A percentile compares a stretch with the other conserved stretches of the same genome.
Conservation (phyloP, 495 filamentous ascomycete species). For the Talaromyces proteolyticus region DNA sequence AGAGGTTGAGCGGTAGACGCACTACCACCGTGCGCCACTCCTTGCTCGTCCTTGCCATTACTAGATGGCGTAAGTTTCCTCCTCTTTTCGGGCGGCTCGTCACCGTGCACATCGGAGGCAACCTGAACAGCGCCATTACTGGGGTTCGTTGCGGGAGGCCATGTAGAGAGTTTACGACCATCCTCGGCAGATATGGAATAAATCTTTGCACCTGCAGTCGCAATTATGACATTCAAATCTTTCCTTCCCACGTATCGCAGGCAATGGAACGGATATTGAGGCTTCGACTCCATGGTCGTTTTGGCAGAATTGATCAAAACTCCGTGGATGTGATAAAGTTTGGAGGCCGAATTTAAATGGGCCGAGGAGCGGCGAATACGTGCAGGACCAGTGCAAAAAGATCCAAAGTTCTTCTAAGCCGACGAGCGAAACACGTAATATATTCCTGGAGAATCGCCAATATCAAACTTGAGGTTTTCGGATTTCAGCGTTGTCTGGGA, state of each 20-base stretch:
- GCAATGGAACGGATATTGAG: constrained; percentile 49
- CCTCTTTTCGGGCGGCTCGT: constrained; percentile 45
- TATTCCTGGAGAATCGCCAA: too few relatives aligned
- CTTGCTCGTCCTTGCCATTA: constrained; percentile 15
- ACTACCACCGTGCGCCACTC: constrained; percentile 9
- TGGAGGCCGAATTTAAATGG: too few relatives aligned
- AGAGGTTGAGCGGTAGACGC: constrained; percentile 14
- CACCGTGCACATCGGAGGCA: constrained; percentile 15
- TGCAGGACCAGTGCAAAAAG: too few relatives aligned
- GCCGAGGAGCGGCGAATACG: too few relatives aligned
- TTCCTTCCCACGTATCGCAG: constrained; percentile 36
- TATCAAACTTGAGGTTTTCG: too few relatives aligned
- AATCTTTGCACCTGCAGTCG: constrained; percentile 49
- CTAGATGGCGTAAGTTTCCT: constrained; percentile 35
- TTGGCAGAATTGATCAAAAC: neutral
- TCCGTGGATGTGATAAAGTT: too few relatives aligned
- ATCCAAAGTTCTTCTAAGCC: too few relatives aligned
- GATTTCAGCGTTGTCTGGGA: too few relatives aligned
- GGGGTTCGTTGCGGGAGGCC: constrained; percentile 31
- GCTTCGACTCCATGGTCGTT: constrained; percentile 19
- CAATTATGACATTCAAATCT: constrained; percentile 40
- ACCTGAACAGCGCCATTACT: constrained; percentile 9
- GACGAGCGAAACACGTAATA: too few relatives aligned
- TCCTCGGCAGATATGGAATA: constrained; percentile 40
- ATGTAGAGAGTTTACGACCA: constrained; percentile 40